A percentile compares a stretch with the other conserved stretches of the same genome.
Conservation (phyloP, 495 filamentous ascomycete genomes). For the Friedmanniomyces simplex region DNA sequence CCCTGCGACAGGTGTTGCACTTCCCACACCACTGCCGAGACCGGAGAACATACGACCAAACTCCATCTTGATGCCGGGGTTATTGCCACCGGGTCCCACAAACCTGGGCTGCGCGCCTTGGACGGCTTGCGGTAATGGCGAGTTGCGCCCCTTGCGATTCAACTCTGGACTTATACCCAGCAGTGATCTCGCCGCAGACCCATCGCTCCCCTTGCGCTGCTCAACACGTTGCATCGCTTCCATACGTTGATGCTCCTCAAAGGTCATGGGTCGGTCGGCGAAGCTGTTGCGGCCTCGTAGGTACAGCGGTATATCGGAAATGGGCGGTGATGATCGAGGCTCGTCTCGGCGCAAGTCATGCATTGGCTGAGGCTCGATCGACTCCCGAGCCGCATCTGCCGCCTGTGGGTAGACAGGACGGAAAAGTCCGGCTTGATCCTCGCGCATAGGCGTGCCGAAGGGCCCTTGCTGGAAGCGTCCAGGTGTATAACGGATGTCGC, state of each 20-base stretch:
- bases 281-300: conserved; percentile 4
- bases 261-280: conserved; percentile 12
- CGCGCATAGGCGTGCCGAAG: conserved; percentile 16
- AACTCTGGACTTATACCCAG: conserved; percentile 48
- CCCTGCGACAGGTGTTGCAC: conserved; percentile 43
- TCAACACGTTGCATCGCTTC: conserved; percentile 20
- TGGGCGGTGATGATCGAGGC: conserved; percentile 7
- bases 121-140: conserved; percentile 81
- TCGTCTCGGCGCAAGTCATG: conserved; percentile 11
- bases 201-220: conserved; percentile 24
- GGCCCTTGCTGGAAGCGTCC: not conserved
- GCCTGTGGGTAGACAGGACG: conserved; percentile 6
- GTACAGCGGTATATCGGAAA: not conserved
- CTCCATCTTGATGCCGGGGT: conserved; percentile 81
- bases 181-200: conserved; percentile 25
- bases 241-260: conserved; percentile 18
- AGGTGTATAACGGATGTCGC: not conserved
- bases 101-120: conserved; percentile 78
- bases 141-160: conserved; percentile 52
- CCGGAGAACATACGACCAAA: conserved; percentile 87
- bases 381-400: conserved; percentile 8
- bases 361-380: conserved; percentile 9
- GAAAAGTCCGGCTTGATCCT: conserved; percentile 13
- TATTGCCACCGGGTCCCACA: conserved; percentile 64
- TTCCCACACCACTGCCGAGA: conserved; percentile 74